Evolutionary conservation across 805 yeast genomes (phyloP), one percentile per base, ranked within the genome.

Genomic region (Komagataella pastoris): DNA sequence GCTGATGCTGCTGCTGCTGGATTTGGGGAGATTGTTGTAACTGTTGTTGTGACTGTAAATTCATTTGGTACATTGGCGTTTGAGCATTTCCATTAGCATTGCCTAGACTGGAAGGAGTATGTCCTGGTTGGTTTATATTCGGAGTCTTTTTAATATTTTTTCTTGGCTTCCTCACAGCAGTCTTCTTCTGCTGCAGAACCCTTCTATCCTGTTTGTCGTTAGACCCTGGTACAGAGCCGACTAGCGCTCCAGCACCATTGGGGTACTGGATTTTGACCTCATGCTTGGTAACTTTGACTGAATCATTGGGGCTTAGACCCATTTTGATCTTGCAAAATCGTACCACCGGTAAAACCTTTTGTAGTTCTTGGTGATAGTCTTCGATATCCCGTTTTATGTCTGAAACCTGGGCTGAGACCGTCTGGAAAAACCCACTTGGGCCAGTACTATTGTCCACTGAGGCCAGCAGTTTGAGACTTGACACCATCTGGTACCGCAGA

Each of bases 261-360:
- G 40, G 40, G 14, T 30, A 30, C 40, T 10, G 40, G 12, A 30
- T 30, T 30, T 58, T 60, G 7, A 64, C 65, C 12, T 56, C 59
- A 47, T 58, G 64, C 7, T 53, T 53, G 0, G 40, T 47, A 1
- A 65, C 55, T 51, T 59, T 62, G n/a, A 71, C 66, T n/a, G 65
- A 61, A 10, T 66, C 71, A 55, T 75, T 80, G 3, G 74, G 79
- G 46, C 72, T 76, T 52, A 74, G 69, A 0, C 81, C 81, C 49
- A 72, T 62, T 54, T 73, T 74, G 36, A 73, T 68, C 58, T 76
- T 80, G 1, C 80, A 68, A 54, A 74, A 67, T 55, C 76, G 68
- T 47, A 77, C 73, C 46, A 77, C 68, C 3, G 83, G 81, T 2
- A 75, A 61, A 17, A 61, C 52, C 71, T 64, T 50, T 69, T 73